phyloP scores from a whole-genome alignment of 2,329 filamentous ascomycete genomes.

The Penicillium freii region DNA sequence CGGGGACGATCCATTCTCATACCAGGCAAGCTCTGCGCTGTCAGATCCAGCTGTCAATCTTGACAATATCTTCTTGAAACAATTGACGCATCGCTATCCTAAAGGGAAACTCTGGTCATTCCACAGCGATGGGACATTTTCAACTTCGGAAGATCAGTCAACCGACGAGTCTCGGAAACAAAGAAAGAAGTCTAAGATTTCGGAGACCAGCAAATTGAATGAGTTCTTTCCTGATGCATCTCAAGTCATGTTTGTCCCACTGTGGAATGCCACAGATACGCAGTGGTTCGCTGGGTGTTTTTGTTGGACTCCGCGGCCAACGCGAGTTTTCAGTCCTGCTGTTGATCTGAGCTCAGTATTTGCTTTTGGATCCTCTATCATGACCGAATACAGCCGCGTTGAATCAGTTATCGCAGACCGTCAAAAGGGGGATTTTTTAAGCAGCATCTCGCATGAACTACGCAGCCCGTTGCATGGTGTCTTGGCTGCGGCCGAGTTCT shows the following conservation, averaged over 20 bases:
- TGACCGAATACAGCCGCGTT: slow-evolving; percentile 39
- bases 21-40: not conserved
- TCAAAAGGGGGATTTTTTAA: slow-evolving; percentile 53
- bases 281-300: slow-evolving; percentile 32
- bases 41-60: slow-evolving; percentile 10
- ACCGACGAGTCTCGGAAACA: slow-evolving; percentile 47
- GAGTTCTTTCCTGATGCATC: slow-evolving; percentile 25
- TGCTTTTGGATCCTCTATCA: slow-evolving; percentile 36
- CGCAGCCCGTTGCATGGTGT: slow-evolving; percentile 48
- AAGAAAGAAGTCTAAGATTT: not conserved
- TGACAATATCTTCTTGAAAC: slow-evolving; percentile 12
- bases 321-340: slow-evolving; percentile 19
- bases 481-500: slow-evolving; percentile 48
- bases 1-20: not conserved
- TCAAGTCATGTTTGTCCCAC: slow-evolving; percentile 29
- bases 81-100: slow-evolving; percentile 12
- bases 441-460: slow-evolving; percentile 52
- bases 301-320: slow-evolving; percentile 28
- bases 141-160: slow-evolving; percentile 16
- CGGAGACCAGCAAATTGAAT: slow-evolving; percentile 12
- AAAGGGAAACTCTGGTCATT: slow-evolving; percentile 20
- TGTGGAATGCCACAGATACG: slow-evolving; percentile 33
- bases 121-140: slow-evolving; percentile 15
- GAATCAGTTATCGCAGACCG: slow-evolving; percentile 39
- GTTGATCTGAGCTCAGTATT: slow-evolving; percentile 36